phyloP scores from a whole-genome alignment of 257 asterid species.

The Petunia secreta region DNA sequence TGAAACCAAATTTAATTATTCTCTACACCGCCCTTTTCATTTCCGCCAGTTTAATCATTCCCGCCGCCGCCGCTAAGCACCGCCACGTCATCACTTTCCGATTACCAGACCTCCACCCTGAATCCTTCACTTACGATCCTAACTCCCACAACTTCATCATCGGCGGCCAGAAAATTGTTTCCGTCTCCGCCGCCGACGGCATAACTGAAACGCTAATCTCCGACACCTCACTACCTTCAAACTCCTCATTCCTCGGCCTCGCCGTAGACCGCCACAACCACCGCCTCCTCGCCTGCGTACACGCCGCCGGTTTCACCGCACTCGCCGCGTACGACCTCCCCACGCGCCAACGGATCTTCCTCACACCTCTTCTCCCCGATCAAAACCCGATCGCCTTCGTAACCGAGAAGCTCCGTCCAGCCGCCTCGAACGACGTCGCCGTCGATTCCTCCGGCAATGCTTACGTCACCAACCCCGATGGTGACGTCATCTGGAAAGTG shows the following conservation, averaged over 20 bases:
- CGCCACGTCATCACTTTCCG: slow-evolving; percentile 73
- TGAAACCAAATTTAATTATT: neutral
- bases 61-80: slow-evolving; percentile 34
- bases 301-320: slow-evolving; percentile 49
- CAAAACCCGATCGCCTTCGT: slow-evolving; percentile 31
- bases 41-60: slow-evolving; percentile 19
- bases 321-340: slow-evolving; percentile 62
- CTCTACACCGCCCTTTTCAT: slow-evolving; percentile 28
- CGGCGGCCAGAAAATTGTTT: slow-evolving; percentile 57
- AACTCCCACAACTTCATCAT: slow-evolving; percentile 72
- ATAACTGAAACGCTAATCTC: slow-evolving; percentile 55
- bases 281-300: slow-evolving; percentile 78
- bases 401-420: slow-evolving; percentile 30
- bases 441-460: slow-evolving; percentile 71
- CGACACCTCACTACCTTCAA: slow-evolving; percentile 52
- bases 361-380: slow-evolving; percentile 42
- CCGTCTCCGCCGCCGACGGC: slow-evolving; percentile 82
- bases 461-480: slow-evolving; percentile 69
- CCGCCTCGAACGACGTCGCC: slow-evolving; percentile 59
- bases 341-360: slow-evolving; percentile 52
- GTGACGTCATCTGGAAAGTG: slow-evolving; percentile 66
- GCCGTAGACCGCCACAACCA: slow-evolving; percentile 59
- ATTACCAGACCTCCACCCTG: slow-evolving; percentile 63
- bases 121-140: slow-evolving; percentile 74
- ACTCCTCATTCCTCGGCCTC: slow-evolving; percentile 59